Evolutionary conservation across 176 grass and related monocot species (phyloP).

Genomic region (Triticum turgidum): DNA sequence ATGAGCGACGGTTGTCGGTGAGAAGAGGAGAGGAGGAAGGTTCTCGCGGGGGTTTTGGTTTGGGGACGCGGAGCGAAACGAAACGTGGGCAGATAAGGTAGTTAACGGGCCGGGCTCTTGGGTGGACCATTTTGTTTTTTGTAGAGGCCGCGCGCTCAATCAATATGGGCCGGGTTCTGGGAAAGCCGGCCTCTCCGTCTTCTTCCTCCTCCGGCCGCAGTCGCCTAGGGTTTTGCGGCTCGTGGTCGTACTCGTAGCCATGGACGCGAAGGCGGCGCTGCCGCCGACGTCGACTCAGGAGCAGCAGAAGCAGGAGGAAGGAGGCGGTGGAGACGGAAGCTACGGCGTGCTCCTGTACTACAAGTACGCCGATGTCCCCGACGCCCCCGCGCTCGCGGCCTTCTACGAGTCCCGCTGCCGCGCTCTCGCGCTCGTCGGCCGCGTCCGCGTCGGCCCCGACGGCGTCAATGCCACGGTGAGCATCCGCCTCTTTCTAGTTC

Average conservation of each 20-base stretch:
- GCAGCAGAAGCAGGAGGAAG: background rate
- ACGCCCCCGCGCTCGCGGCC: conserved; percentile 49
- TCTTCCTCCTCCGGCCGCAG: background rate
- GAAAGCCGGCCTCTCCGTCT: background rate
- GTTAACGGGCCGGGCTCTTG: background rate
- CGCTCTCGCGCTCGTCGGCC: conserved; percentile 70
- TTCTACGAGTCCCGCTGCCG: conserved; percentile 67
- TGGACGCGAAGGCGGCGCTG: conserved; percentile 25
- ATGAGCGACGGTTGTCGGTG: background rate
- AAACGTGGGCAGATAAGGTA: conserved; percentile 34
- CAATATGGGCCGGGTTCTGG: background rate
- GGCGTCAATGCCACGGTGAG: conserved; percentile 91
- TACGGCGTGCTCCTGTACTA: conserved; percentile 96
- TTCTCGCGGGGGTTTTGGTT: conserved; percentile 28
- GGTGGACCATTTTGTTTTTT: background rate
- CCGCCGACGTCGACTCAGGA: background rate
- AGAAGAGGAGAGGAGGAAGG: background rate
- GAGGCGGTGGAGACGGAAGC: background rate
- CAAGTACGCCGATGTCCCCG: conserved; percentile 71
- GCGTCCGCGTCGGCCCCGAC: conserved; percentile 76
- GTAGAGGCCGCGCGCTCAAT: background rate
- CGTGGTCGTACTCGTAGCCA: conserved; percentile 1
- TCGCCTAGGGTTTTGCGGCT: conserved; percentile 32
- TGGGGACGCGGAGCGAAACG: conserved; percentile 40
- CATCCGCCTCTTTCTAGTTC: background rate